These are phyloP conservation scores for Luvunga scandens DNA, from an alignment of 345 rosid species.

Conservation along the genomic window DNA sequence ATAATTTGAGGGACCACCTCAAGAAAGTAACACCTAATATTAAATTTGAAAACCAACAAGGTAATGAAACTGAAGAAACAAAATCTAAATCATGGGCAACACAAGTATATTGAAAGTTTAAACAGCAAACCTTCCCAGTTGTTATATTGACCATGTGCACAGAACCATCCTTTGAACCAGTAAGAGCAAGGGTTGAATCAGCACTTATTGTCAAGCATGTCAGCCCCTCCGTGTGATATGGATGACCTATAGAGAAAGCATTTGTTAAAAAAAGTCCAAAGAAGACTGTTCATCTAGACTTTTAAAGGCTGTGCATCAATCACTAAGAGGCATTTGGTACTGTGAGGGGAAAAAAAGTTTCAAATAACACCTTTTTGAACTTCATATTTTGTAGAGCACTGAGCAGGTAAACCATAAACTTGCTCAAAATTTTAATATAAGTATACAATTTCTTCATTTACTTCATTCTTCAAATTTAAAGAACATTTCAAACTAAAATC, in stretches of 20 bases:
- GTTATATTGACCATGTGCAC: conserved; percentile 75
- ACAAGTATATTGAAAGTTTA: background rate
- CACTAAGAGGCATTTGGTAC: background rate
- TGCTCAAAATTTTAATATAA: background rate
- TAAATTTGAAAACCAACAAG: background rate
- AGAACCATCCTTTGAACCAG: conserved; percentile 80
- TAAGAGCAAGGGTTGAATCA: conserved; percentile 72
- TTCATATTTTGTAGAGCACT: background rate
- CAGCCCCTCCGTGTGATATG: conserved; percentile 75
- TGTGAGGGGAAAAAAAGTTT: background rate
- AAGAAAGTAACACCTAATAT: background rate
- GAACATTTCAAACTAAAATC: conserved; percentile 2
- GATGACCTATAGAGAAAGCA: conserved; percentile 58
- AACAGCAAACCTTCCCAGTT: conserved; percentile 68
- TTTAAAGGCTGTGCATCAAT: background rate
- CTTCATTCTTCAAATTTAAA: background rate
- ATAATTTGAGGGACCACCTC: background rate
- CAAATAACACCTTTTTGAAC: background rate
- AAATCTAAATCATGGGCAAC: background rate
- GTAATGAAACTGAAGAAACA: background rate
- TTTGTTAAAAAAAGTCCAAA: background rate
- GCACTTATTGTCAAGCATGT: conserved; percentile 76
- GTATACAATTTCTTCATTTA: background rate
- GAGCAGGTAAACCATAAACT: background rate
- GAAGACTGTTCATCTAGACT: background rate